Base-by-base conservation (phyloP, 2,329 filamentous ascomycete species). In the Zasmidium angulare region DNA sequence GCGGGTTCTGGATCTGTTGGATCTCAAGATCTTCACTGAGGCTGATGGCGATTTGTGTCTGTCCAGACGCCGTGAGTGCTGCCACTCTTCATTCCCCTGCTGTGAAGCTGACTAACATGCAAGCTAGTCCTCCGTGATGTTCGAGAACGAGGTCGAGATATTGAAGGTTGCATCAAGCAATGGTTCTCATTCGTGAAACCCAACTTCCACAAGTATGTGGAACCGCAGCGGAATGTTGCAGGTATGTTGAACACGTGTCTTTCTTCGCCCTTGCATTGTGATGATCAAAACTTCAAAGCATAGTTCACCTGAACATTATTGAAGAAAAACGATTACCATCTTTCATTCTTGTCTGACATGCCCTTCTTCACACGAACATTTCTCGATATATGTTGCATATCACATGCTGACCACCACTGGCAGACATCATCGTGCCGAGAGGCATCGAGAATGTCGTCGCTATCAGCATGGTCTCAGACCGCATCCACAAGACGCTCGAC, bases 21-120 rank as follows among this genome's bases (percentile, higher is more conserved):
- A 99, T 75, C 90, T 98, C 80, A 96, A 91, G 89, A 96, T 99
- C 55, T 99, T 96, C 74, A 96, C 95, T 60, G 95, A 98, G 76
- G 96, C 95, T 46, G 95, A 99, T 75, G 88, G 89, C 63, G 95
- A 99, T 75, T 89, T 96, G 1, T 99, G 95, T 72, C 82, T 99
- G 50, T 93, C 93, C 23, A 83, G 93, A 76, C 83, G 93, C 84
- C 86, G 91, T 96, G 78, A 74, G 87, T 68, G 26, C 4, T 29
- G 11, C 4, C 26, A 22, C 29, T 11, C 88, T 2, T 71, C 81
- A 96, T 90, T 90, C 29, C 2, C 12, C 1, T 29, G 82, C 90
- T 74, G 82, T 90, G 83, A 6, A 23, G 7, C 54, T 63, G 20
- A 66, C 61, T 59, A 55, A 61, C n/a, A 31, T 51, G 9, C 29